A percentile compares a stretch with the other conserved stretches of the same genome.
Evolutionary conservation across 73 alveolate genomes (phyloP).

Genomic region (Paramecium caudatum): DNA sequence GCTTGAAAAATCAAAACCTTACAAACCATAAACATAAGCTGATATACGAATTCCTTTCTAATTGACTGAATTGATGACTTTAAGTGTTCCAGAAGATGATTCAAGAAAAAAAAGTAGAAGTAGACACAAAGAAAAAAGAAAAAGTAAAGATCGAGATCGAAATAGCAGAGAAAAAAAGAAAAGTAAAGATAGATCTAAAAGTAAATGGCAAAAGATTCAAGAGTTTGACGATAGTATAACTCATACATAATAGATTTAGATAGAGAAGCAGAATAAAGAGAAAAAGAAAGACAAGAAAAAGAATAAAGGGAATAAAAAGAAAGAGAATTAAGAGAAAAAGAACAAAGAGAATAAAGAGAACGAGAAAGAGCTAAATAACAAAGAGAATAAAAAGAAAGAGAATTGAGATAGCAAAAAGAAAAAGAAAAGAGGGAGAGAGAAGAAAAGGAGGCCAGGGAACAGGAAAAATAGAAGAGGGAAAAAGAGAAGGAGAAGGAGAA

Average conservation of each 20-base stretch:
- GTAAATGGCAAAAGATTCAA: not conserved
- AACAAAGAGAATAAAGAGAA: not conserved
- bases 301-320: slow-evolving; percentile 2
- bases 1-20: slow-evolving; percentile 31
- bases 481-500: not conserved
- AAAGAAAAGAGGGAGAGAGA: not conserved
- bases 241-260: no score
- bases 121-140: not conserved
- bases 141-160: not conserved
- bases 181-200: slow-evolving; percentile 8
- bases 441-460: not conserved
- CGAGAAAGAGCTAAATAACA: not conserved
- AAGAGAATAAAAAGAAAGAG: not conserved
- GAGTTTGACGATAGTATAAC: slow-evolving; percentile 48
- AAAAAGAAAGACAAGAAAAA: slow-evolving; percentile 28
- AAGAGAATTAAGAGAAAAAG: not conserved
- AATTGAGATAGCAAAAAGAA: not conserved
- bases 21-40: not conserved
- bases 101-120: slow-evolving; percentile 32
- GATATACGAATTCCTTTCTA: not conserved
- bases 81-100: not conserved
- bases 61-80: not conserved
- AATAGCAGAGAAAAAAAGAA: not conserved
- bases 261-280: slow-evolving; percentile 7
- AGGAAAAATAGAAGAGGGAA: not conserved